phyloP scores from a whole-genome alignment of 2,329 filamentous ascomycete genomes.

The Trichoderma endophyticum region DNA sequence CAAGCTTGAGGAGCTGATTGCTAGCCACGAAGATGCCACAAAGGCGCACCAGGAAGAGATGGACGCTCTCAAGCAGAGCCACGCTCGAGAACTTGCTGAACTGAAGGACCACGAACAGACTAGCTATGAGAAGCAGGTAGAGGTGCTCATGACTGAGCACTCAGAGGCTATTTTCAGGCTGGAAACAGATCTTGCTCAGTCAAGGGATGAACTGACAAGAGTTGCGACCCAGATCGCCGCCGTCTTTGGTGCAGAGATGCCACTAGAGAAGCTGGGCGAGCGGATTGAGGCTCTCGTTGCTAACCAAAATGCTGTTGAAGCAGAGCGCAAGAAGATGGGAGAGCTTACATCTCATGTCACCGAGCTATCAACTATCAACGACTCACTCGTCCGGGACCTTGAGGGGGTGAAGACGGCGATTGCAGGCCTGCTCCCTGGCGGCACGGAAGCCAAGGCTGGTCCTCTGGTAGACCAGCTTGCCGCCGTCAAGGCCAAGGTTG shows the following conservation, averaged over 20 bases:
- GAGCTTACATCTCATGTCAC: conserved; percentile 55
- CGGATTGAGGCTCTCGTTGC: conserved; percentile 56
- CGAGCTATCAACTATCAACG: conserved; percentile 57
- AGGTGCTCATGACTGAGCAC: conserved; percentile 59
- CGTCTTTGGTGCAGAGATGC: conserved; percentile 60
- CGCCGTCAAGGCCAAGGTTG: conserved; percentile 63
- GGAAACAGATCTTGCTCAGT: conserved; percentile 60
- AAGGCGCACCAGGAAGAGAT: conserved; percentile 53
- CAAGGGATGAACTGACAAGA: conserved; percentile 63
- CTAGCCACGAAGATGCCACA: conserved; percentile 56
- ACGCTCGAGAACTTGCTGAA: conserved; percentile 49
- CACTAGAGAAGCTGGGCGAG: conserved; percentile 64
- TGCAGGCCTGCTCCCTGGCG: conserved; percentile 49
- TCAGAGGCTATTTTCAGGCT: conserved; percentile 54
- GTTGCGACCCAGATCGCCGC: conserved; percentile 61
- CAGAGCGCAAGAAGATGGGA: conserved; percentile 56
- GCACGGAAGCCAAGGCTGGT: conserved; percentile 36
- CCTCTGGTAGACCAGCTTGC: conserved; percentile 55
- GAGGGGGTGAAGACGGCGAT: conserved; percentile 57
- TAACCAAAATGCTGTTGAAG: conserved; percentile 56
- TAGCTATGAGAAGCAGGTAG: conserved; percentile 56
- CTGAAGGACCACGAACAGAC: conserved; percentile 49
- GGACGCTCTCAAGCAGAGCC: conserved; percentile 46
- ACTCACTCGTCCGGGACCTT: conserved; percentile 59
- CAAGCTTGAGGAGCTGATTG: conserved; percentile 57